Conservation (phyloP, 495 filamentous ascomycete genomes). For the Podospora sp. region DNA sequence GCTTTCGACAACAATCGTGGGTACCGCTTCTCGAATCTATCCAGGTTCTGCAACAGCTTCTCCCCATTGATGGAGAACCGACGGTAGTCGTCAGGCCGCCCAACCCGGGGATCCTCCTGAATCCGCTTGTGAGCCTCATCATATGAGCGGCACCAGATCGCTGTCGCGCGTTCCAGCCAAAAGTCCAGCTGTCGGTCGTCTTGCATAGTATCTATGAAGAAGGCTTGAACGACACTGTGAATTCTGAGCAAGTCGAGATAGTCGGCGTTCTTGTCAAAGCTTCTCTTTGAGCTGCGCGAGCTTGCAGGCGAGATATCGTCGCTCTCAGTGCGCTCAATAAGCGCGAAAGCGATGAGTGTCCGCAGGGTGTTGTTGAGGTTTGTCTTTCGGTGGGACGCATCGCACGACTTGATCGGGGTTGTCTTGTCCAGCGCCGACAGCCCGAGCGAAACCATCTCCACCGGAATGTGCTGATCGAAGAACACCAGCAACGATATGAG, state of each 20-base stretch:
- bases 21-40: conserved; percentile 46
- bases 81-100: conserved; percentile 71
- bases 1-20: conserved; percentile 39
- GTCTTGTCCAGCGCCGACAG: conserved; percentile 56
- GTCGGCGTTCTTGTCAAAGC: conserved; percentile 54
- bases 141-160: conserved; percentile 65
- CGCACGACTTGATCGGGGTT: conserved; percentile 60
- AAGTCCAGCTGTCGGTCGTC: conserved; percentile 59
- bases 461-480: conserved; percentile 72
- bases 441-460: conserved; percentile 71
- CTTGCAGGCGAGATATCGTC: conserved; percentile 45
- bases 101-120: conserved; percentile 53
- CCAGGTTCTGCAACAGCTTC: conserved; percentile 54
- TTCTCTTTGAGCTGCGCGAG: conserved; percentile 50
- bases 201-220: conserved; percentile 70
- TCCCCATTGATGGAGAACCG: conserved; percentile 70
- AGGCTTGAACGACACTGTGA: conserved; percentile 78
- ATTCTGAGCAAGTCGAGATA: conserved; percentile 72
- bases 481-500: conserved; percentile 76
- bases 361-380: conserved; percentile 67
- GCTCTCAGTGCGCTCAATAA: conserved; percentile 66
- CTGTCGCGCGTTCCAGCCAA: conserved; percentile 64
- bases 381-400: conserved; percentile 46
- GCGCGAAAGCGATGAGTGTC: conserved; percentile 68
- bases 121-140: conserved; percentile 63